These are phyloP conservation scores for Hymenoscyphus salicellus DNA, from an alignment of 2,329 filamentous ascomycete genomes.

Conservation along the genomic window DNA sequence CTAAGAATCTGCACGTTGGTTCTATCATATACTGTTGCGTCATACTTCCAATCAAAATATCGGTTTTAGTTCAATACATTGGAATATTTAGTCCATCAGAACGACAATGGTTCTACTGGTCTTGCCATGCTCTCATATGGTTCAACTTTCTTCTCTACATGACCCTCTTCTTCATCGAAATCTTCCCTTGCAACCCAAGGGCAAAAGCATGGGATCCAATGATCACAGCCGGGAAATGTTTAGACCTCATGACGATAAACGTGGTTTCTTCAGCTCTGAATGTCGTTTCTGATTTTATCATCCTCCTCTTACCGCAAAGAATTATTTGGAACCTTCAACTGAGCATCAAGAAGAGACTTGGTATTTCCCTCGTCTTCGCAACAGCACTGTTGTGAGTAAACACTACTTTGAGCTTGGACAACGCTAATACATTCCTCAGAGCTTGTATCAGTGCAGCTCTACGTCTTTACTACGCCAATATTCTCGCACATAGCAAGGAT, in stretches of 20 bases:
- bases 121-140: constrained; percentile 5
- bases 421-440: not conserved
- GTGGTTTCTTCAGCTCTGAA: not conserved
- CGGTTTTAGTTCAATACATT: not conserved
- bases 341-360: not conserved
- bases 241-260: not conserved
- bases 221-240: not conserved
- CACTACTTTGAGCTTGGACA: not conserved
- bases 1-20: not conserved
- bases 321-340: constrained; percentile 6
- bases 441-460: constrained; percentile 4
- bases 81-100: not conserved
- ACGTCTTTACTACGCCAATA: constrained; percentile 3
- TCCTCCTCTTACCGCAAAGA: constrained; percentile 3
- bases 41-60: not conserved
- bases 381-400: constrained; percentile 1
- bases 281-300: constrained; percentile 5
- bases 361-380: not conserved
- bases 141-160: constrained; percentile 1
- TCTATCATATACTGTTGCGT: not conserved
- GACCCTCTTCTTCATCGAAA: not conserved
- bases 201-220: constrained; percentile 5
- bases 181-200: constrained; percentile 1
- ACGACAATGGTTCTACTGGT: not conserved
- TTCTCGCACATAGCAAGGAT: not conserved